A percentile compares a stretch with the other conserved stretches of the same genome.
These are phyloP conservation scores for Ceratocystis smalleyi DNA, from an alignment of 2,329 filamentous ascomycete genomes.

Conservation along the genomic window DNA sequence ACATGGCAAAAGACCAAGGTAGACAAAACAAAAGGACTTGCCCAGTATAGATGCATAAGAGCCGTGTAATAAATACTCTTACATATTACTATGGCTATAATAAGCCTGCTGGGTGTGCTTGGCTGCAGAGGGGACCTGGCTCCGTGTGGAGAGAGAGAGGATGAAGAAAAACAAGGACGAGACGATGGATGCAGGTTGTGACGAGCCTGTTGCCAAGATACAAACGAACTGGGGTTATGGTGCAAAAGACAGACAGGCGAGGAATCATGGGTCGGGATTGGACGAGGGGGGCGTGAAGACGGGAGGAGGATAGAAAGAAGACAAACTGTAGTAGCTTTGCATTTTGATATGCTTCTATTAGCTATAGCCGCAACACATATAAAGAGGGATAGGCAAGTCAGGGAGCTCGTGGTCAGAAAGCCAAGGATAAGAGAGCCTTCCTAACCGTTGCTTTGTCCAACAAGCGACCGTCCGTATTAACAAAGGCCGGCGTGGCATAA, in stretches of 20 bases:
- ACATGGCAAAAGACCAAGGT: not conserved
- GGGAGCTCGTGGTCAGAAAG: not conserved
- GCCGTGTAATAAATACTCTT: too few relatives aligned
- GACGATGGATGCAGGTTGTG: too few relatives aligned
- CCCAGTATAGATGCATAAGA: not conserved
- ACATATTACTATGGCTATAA: too few relatives aligned
- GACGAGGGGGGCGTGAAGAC: not conserved
- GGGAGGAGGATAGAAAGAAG: not conserved
- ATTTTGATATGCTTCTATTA: not conserved
- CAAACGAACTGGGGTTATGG: not conserved
- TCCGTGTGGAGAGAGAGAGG: too few relatives aligned
- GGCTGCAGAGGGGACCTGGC: too few relatives aligned
- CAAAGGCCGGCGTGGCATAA: too few relatives aligned
- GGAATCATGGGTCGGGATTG: not conserved
- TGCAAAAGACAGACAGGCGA: not conserved
- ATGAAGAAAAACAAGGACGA: too few relatives aligned
- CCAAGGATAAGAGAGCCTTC: too few relatives aligned
- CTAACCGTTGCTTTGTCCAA: too few relatives aligned
- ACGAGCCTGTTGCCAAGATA: not conserved
- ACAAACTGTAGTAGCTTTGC: not conserved
- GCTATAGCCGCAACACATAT: not conserved
- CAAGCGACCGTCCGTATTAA: too few relatives aligned
- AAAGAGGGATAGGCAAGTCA: not conserved
- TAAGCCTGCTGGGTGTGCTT: too few relatives aligned
- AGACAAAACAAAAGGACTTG: not conserved